Conservation (phyloP, 208 protist species). For the Wallacemonas sp. region DNA sequence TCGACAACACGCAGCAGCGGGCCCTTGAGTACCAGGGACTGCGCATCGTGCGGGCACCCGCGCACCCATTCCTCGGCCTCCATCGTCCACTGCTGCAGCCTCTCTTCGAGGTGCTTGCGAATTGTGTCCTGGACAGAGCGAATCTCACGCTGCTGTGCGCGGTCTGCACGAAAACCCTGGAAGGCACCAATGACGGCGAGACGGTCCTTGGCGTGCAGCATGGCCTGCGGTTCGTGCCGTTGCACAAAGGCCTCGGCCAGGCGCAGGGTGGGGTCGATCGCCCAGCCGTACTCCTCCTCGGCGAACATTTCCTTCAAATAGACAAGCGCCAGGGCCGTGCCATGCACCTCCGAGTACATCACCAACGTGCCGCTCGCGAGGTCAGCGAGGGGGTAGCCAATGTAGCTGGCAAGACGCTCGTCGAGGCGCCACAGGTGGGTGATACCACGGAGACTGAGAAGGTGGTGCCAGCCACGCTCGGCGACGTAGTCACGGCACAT, state of each 20-base stretch:
- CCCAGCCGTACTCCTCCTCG: conserved; percentile 70
- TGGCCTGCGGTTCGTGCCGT: conserved; percentile 29
- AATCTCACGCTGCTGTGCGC: conserved; percentile 51
- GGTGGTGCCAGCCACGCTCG: conserved; percentile 84
- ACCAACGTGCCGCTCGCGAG: conserved; percentile 45
- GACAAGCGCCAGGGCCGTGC: conserved; percentile 80
- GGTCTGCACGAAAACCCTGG: conserved; percentile 26
- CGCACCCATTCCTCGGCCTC: conserved; percentile 24
- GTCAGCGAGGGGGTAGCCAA: conserved; percentile 55
- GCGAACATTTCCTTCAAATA: conserved; percentile 77
- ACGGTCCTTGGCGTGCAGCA: conserved; percentile 51
- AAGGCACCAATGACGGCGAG: conserved; percentile 49
- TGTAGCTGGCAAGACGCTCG: conserved; percentile 61
- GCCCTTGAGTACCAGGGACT: conserved; percentile 2
- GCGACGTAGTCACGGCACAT: conserved; percentile 66
- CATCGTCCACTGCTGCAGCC: conserved; percentile 55
- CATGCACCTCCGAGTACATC: conserved; percentile 65
- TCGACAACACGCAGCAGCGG: not conserved
- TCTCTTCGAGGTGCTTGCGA: conserved; percentile 39
- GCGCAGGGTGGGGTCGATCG: conserved; percentile 48
- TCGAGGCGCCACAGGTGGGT: conserved; percentile 82
- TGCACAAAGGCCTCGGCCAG: conserved; percentile 53
- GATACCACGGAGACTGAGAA: conserved; percentile 83
- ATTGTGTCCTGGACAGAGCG: conserved; percentile 64
- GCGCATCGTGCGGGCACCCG: not conserved